phyloP scores from a whole-genome alignment of 768 basidiomycete genomes.

The Phylloporus arenicola region DNA sequence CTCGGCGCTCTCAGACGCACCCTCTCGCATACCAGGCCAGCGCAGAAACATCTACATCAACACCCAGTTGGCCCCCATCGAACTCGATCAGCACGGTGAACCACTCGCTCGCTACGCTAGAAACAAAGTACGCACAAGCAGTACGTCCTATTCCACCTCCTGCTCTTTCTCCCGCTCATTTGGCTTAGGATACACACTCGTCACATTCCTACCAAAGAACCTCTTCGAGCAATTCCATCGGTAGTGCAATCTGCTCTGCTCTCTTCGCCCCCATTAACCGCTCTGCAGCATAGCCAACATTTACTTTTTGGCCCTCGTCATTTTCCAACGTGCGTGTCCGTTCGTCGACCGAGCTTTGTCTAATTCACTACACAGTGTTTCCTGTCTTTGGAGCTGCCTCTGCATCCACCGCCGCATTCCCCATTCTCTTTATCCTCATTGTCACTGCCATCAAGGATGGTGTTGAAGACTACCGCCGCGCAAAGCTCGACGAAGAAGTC shows the following conservation, averaged over 20 bases:
- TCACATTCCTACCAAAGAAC: conserved; percentile 93
- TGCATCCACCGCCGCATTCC: conserved; percentile 76
- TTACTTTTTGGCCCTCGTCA: conserved; percentile 81
- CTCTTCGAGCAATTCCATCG: conserved; percentile 92
- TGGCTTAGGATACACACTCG: conserved; percentile 72
- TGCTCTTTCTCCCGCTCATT: background rate
- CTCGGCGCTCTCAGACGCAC: conserved; percentile 24
- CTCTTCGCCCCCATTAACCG: background rate
- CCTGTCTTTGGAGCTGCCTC: conserved; percentile 86
- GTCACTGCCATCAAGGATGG: conserved; percentile 96
- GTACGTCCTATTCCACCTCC: conserved; percentile 42
- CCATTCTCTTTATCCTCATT: conserved; percentile 77
- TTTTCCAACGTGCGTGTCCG: conserved; percentile 60
- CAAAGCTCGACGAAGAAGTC: conserved; percentile 82
- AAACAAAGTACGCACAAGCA: conserved; percentile 93
- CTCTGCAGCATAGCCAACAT: conserved; percentile 74
- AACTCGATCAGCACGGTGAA: conserved; percentile 69
- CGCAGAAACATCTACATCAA: conserved; percentile 83
- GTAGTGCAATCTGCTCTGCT: conserved; percentile 33
- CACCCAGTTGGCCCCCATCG: conserved; percentile 53
- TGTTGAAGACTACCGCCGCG: conserved; percentile 92
- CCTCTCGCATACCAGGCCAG: conserved; percentile 38
- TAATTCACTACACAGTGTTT: conserved; percentile 58
- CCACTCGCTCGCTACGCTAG: conserved; percentile 74
- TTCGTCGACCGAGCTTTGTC: background rate